These are phyloP conservation scores for Erysimum pusillum DNA, from an alignment of 441 rosid species.

Conservation along the genomic window DNA sequence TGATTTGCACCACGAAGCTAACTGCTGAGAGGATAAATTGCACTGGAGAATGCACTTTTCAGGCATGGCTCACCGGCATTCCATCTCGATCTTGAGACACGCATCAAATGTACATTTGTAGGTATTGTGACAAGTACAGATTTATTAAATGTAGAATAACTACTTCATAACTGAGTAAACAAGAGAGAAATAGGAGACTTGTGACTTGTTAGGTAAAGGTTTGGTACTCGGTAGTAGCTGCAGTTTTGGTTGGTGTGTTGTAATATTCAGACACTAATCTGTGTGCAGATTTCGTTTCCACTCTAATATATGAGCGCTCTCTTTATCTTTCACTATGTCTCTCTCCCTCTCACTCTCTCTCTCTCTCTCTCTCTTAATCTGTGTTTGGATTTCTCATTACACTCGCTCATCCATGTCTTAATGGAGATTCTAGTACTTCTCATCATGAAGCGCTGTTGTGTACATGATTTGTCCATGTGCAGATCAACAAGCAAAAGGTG, in stretches of 20 bases:
- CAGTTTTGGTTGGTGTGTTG: conserved; percentile 71
- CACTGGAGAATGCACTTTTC: conserved; percentile 29
- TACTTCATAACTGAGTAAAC: conserved; percentile 43
- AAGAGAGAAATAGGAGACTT: conserved; percentile 36
- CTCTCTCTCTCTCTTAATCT: conserved; percentile 6
- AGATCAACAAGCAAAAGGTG: neutral
- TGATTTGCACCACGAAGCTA: conserved; percentile 26
- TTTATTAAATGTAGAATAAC: conserved; percentile 50
- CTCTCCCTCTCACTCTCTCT: neutral
- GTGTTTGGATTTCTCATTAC: conserved; percentile 6
- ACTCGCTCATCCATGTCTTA: conserved; percentile 4
- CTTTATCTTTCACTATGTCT: neutral
- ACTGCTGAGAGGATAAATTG: conserved; percentile 7
- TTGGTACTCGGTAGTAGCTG: conserved; percentile 48
- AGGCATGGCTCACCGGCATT: conserved; percentile 32
- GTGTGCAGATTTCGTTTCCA: conserved; percentile 37
- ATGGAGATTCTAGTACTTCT: conserved; percentile 15
- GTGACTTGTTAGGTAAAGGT: conserved; percentile 39
- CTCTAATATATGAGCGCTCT: conserved; percentile 34
- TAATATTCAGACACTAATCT: conserved; percentile 41
- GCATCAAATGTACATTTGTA: conserved; percentile 74
- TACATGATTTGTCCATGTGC: neutral
- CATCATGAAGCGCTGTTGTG: conserved; percentile 4
- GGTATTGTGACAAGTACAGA: conserved; percentile 68
- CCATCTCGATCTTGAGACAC: conserved; percentile 28